These are phyloP conservation scores for Russula earlei DNA, from an alignment of 768 basidiomycete genomes.

Conservation along the genomic window DNA sequence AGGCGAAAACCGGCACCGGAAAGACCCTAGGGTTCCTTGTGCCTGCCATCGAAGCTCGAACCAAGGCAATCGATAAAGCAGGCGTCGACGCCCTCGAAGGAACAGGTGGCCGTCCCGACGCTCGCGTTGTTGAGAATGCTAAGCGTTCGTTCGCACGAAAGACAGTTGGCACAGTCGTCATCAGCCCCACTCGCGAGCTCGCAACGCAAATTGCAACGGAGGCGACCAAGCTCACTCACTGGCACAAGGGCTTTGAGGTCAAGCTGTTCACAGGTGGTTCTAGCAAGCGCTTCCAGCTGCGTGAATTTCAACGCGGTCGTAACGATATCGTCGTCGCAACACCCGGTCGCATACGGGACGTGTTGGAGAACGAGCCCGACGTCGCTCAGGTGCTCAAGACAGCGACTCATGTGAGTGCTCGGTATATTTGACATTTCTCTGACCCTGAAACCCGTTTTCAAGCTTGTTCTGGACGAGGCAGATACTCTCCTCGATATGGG, in stretches of 20 bases:
- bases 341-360: slow-evolving; percentile 77
- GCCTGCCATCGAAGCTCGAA: slow-evolving; percentile 72
- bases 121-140: slow-evolving; percentile 26
- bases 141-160: slow-evolving; percentile 32
- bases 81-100: slow-evolving; percentile 34
- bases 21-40: slow-evolving; percentile 86
- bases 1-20: slow-evolving; percentile 83
- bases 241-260: slow-evolving; percentile 58
- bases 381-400: slow-evolving; percentile 44
- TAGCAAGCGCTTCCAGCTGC: slow-evolving; percentile 54
- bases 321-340: slow-evolving; percentile 85
- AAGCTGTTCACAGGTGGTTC: slow-evolving; percentile 72
- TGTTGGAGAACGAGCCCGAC: slow-evolving; percentile 49
- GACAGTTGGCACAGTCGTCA: slow-evolving; percentile 63
- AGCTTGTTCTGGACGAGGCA: slow-evolving; percentile 90
- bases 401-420: slow-evolving; percentile 46
- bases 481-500: slow-evolving; percentile 90
- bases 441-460: slow-evolving; percentile 7
- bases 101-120: slow-evolving; percentile 32
- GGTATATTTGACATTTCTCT: neutral
- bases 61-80: slow-evolving; percentile 44
- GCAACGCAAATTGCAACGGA: slow-evolving; percentile 87
- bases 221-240: slow-evolving; percentile 52
- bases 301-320: slow-evolving; percentile 50
- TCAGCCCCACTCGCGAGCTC: slow-evolving; percentile 84